phyloP scores from a whole-genome alignment of 352 stramenopile genomes.

The Pythium volutum region DNA sequence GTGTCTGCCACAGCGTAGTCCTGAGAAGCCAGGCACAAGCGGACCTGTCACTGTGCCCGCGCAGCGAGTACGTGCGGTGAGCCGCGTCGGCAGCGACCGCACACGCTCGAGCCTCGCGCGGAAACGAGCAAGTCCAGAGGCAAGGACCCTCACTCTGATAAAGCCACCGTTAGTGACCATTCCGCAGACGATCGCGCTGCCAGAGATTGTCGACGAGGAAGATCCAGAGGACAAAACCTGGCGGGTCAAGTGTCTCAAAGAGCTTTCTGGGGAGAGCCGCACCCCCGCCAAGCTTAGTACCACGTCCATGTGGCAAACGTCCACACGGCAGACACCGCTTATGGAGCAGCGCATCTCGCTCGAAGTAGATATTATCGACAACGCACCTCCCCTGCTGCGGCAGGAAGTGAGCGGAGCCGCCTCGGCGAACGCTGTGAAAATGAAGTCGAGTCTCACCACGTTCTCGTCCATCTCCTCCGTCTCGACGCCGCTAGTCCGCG shows the following conservation, averaged over 20 bases:
- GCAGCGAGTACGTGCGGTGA: slow-evolving; percentile 7
- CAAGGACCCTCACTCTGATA: neutral
- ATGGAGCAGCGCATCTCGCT: slow-evolving; percentile 11
- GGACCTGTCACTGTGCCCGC: neutral
- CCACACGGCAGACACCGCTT: slow-evolving; percentile 4
- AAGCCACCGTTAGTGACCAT: slow-evolving; percentile 14
- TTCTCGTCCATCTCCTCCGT: slow-evolving; percentile 22
- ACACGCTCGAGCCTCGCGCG: slow-evolving; percentile 8
- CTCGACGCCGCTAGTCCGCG: neutral
- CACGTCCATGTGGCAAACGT: slow-evolving; percentile 6
- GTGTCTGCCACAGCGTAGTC: slow-evolving; percentile 36
- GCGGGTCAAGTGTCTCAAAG: slow-evolving; percentile 21
- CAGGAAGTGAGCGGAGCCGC: slow-evolving; percentile 9
- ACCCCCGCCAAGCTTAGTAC: neutral
- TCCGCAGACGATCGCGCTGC: slow-evolving; percentile 16
- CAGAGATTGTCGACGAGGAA: slow-evolving; percentile 16
- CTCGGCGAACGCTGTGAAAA: slow-evolving; percentile 15
- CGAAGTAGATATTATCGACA: slow-evolving; percentile 23
- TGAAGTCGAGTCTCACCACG: slow-evolving; percentile 25
- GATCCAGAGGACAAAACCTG: slow-evolving; percentile 14
- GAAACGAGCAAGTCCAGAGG: slow-evolving; percentile 15
- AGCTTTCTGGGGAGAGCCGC: slow-evolving; percentile 1
- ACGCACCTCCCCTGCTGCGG: slow-evolving; percentile 2
- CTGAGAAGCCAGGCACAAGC: slow-evolving; percentile 24
- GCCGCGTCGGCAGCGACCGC: slow-evolving; percentile 9